Conservation (phyloP, 805 yeast species). For the Teunomyces tritomae region DNA sequence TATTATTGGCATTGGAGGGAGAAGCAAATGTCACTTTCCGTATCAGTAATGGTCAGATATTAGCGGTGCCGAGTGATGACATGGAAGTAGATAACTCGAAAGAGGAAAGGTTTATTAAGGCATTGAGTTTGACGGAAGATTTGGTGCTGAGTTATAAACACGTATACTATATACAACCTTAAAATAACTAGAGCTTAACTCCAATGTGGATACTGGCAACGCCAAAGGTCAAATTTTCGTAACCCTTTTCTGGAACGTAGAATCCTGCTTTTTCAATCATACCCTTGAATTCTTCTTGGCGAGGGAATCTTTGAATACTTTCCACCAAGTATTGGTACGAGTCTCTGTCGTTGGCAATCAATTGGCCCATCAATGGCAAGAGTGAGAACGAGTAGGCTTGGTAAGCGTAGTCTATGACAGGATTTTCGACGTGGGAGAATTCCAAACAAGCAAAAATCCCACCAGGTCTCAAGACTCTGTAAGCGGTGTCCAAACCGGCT, state of each 20-base stretch:
- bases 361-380: constrained; percentile 92
- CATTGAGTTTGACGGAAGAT: constrained; percentile 33
- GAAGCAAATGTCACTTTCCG: constrained; percentile 16
- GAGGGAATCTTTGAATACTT: constrained; percentile 87
- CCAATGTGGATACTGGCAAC: constrained; percentile 96
- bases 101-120: constrained; percentile 18
- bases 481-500: constrained; percentile 91
- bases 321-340: constrained; percentile 96
- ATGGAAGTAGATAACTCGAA: constrained; percentile 19
- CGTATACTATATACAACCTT: constrained; percentile 8
- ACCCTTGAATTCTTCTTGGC: constrained; percentile 82
- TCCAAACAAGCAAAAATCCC: constrained; percentile 97
- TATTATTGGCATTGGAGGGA: constrained; percentile 20
- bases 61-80: constrained; percentile 9
- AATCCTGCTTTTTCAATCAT: constrained; percentile 97
- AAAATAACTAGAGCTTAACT: constrained; percentile 60
- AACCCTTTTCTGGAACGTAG: constrained; percentile 80
- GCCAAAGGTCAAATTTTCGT: constrained; percentile 92
- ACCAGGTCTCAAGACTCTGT: constrained; percentile 93
- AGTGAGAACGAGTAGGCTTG: constrained; percentile 85
- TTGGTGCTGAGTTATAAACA: constrained; percentile 7
- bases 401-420: constrained; percentile 69
- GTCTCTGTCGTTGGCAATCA: constrained; percentile 92
- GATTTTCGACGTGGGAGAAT: constrained; percentile 87
- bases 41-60: constrained; percentile 29